phyloP scores from a whole-genome alignment of 345 rosid genomes.

The Alliaria petiolata region DNA sequence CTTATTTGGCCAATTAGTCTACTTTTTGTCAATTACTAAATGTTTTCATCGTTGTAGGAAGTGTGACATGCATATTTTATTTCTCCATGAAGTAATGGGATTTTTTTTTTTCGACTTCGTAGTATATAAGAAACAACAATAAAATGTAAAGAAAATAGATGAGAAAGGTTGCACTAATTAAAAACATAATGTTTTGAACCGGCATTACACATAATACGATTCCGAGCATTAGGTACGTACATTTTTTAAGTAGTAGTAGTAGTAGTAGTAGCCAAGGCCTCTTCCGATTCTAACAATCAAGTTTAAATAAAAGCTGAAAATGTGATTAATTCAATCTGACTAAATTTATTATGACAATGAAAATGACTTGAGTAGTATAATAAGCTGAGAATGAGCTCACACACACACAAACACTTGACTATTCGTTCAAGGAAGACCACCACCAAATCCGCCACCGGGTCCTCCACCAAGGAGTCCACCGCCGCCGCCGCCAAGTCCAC shows the following conservation, averaged over 20 bases:
- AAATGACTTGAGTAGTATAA: not conserved
- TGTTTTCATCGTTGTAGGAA: not conserved
- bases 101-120: not conserved
- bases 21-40: no score
- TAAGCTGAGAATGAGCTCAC: slow-evolving; percentile 13
- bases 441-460: slow-evolving; percentile 15
- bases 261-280: no score
- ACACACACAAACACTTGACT: not conserved
- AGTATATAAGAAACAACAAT: not conserved
- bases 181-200: not conserved
- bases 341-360: slow-evolving; percentile 6
- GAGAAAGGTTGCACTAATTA: not conserved
- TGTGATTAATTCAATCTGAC: not conserved
- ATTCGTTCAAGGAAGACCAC: slow-evolving; percentile 26
- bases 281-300: no score
- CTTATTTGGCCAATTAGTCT: no score
- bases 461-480: slow-evolving; percentile 40
- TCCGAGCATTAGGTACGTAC: not conserved
- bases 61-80: not conserved
- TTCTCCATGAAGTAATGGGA: not conserved
- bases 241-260: no score
- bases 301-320: not conserved
- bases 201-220: slow-evolving; percentile 16
- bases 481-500: slow-evolving; percentile 25
- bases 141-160: not conserved